Evolutionary conservation across 2,329 filamentous ascomycete genomes (phyloP).

Genomic region (Ploettnerulaceae sp.): DNA sequence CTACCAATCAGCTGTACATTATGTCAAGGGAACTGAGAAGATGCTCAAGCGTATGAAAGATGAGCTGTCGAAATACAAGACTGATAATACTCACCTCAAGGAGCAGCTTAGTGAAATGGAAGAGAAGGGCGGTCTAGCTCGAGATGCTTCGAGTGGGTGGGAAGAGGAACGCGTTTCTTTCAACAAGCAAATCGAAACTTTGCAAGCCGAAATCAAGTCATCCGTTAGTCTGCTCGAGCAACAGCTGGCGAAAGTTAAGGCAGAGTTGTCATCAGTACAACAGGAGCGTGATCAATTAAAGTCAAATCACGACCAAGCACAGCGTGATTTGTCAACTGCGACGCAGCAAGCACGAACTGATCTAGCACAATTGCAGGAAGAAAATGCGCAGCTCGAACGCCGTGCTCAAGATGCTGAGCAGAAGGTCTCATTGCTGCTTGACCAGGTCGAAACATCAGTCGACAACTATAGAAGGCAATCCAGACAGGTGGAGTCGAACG

Average conservation of each 20-base stretch:
- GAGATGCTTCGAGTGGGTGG: slow-evolving; percentile 58
- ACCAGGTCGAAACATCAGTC: slow-evolving; percentile 90
- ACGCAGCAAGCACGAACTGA: slow-evolving; percentile 57
- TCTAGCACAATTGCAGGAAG: slow-evolving; percentile 74
- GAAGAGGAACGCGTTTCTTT: slow-evolving; percentile 67
- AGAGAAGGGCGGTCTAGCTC: slow-evolving; percentile 43
- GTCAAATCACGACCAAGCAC: slow-evolving; percentile 48
- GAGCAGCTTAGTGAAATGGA: slow-evolving; percentile 69
- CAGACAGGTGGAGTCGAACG: slow-evolving; percentile 49
- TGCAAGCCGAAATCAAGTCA: slow-evolving; percentile 64
- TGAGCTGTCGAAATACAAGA: slow-evolving; percentile 88
- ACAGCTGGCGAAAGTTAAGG: slow-evolving; percentile 62
- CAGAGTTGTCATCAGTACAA: slow-evolving; percentile 62
- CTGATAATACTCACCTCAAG: slow-evolving; percentile 77
- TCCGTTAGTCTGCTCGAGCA: slow-evolving; percentile 65
- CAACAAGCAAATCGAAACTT: slow-evolving; percentile 60
- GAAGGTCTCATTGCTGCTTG: slow-evolving; percentile 86
- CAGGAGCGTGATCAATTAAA: slow-evolving; percentile 65
- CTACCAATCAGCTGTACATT: slow-evolving; percentile 96
- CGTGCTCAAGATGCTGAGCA: slow-evolving; percentile 86
- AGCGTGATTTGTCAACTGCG: slow-evolving; percentile 52
- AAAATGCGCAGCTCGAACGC: slow-evolving; percentile 76
- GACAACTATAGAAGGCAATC: slow-evolving; percentile 86
- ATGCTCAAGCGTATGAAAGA: slow-evolving; percentile 99
- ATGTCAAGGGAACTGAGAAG: slow-evolving; percentile 97